These are phyloP conservation scores for Yarrowia galli DNA, from an alignment of 1,139 yeast species.

Conservation along the genomic window DNA sequence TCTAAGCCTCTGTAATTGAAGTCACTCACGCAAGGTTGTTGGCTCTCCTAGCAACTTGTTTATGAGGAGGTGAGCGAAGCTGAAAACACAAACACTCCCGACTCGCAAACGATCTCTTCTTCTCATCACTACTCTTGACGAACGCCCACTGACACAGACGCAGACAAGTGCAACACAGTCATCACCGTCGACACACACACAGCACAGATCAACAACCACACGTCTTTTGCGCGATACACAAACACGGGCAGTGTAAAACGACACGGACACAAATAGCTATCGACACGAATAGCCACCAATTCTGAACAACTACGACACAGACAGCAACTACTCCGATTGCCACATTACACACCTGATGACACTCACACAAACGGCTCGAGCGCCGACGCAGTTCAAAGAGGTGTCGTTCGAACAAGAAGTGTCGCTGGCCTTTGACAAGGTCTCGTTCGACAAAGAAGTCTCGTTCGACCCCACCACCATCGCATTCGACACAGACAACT, in stretches of 20 bases:
- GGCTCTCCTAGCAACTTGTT: slow-evolving; percentile 17
- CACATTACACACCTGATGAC: not conserved
- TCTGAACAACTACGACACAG: not conserved
- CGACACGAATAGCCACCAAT: not conserved
- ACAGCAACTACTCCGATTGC: not conserved
- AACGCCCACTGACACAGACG: not conserved
- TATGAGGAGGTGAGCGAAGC: no score
- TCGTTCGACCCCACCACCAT: slow-evolving; percentile 16
- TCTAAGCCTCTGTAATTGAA: slow-evolving; percentile 17
- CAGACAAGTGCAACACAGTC: not conserved
- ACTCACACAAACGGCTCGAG: not conserved
- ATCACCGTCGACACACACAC: no score
- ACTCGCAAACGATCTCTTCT: no score
- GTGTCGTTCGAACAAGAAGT: slow-evolving; percentile 11
- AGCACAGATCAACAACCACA: no score
- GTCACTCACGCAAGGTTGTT: slow-evolving; percentile 21
- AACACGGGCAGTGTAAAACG: not conserved
- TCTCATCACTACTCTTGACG: no score
- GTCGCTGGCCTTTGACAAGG: slow-evolving; percentile 4
- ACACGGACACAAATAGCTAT: not conserved
- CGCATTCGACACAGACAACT: not conserved
- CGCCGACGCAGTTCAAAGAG: not conserved
- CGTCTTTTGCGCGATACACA: no score
- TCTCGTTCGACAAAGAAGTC: slow-evolving; percentile 22
- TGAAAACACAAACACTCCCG: not conserved